A percentile compares a stretch with the other conserved stretches of the same genome.
Evolutionary conservation across 331 rosid genomes (phyloP).

Genomic region (Dryas integrifolia): DNA sequence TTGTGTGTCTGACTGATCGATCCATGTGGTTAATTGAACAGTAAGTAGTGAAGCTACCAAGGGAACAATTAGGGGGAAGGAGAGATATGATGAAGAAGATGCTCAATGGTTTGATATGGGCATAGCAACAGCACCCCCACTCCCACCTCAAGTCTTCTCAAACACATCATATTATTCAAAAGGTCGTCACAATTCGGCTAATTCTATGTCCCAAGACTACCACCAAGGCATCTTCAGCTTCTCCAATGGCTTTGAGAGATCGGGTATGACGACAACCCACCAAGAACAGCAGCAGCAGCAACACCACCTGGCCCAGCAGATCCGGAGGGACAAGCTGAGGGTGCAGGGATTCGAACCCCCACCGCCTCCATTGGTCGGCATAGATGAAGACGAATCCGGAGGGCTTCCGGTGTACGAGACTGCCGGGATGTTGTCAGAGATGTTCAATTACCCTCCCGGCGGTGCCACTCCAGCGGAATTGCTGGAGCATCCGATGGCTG

Average conservation of each 20-base stretch:
- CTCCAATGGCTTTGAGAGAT: constrained; percentile 83
- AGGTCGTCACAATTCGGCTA: constrained; percentile 24
- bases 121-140: constrained; percentile 40
- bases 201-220: constrained; percentile 93
- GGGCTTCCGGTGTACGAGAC: constrained; percentile 67
- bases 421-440: constrained; percentile 85
- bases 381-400: constrained; percentile 51
- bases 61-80: constrained; percentile 8
- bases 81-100: constrained; percentile 37
- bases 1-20: constrained; percentile 23
- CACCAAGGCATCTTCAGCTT: constrained; percentile 65
- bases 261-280: constrained; percentile 33
- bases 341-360: constrained; percentile 56
- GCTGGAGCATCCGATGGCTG: constrained; percentile 47
- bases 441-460: constrained; percentile 67
- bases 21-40: constrained; percentile 36
- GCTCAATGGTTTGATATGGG: constrained; percentile 45
- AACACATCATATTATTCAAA: not conserved
- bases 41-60: constrained; percentile 7
- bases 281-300: constrained; percentile 39
- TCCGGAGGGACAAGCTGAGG: constrained; percentile 78
- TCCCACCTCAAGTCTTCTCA: constrained; percentile 27
- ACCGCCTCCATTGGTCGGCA: constrained; percentile 53
- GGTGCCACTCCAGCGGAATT: constrained; percentile 41
- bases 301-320: constrained; percentile 65